These are phyloP conservation scores for Suhomyces kunorum DNA, from an alignment of 1,139 yeast species.

Conservation along the genomic window DNA sequence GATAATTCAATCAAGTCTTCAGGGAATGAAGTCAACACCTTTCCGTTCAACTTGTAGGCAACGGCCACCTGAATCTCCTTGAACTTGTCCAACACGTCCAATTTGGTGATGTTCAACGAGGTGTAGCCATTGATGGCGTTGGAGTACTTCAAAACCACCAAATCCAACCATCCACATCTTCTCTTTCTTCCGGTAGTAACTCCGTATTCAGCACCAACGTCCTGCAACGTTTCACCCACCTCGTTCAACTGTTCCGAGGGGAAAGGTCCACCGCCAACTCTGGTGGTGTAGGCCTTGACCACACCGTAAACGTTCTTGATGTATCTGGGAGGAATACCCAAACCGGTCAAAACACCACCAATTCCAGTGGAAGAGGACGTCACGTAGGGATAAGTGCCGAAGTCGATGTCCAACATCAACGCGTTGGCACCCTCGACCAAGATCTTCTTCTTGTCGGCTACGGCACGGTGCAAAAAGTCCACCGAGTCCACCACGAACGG, in stretches of 20 bases:
- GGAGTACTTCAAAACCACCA: conserved; percentile 91
- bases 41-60: conserved; percentile 76
- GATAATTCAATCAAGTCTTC: conserved; percentile 82
- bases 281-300: conserved; percentile 96
- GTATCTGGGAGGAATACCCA: conserved; percentile 88
- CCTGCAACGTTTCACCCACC: conserved; percentile 83
- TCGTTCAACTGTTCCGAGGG: conserved; percentile 95
- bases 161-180: conserved; percentile 99
- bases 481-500: conserved; percentile 96
- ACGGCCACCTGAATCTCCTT: conserved; percentile 86
- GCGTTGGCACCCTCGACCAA: conserved; percentile 99
- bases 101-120: conserved; percentile 86
- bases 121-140: conserved; percentile 93
- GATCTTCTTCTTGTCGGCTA: conserved; percentile 76
- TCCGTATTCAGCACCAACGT: conserved; percentile 93
- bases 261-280: conserved; percentile 99
- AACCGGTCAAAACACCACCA: conserved; percentile 97
- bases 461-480: conserved; percentile 83
- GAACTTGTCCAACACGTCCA: conserved; percentile 90
- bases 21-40: conserved; percentile 78
- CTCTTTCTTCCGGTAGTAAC: conserved; percentile 99
- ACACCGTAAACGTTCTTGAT: conserved; percentile 88
- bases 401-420: conserved; percentile 93
- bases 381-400: conserved; percentile 97
- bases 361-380: conserved; percentile 95